Percentiles rank a stretch among this genome's conserved stretches.
Conservation (phyloP, 2,329 filamentous ascomycete genomes). For the Neofusicoccum laricinum region DNA sequence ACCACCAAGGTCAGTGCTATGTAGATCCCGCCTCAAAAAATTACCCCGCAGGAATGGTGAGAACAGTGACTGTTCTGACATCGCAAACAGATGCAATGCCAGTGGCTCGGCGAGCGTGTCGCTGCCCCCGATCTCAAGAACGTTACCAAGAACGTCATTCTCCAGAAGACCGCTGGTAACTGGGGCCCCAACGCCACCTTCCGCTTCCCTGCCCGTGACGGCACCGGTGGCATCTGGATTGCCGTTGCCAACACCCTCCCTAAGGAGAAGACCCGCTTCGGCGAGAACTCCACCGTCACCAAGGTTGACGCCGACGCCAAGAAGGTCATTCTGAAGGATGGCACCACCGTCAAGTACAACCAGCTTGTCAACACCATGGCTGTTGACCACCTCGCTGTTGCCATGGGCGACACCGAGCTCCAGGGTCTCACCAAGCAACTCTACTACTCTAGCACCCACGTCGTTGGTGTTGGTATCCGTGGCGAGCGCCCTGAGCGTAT, state of each 20-base stretch:
- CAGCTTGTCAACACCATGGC: conserved; percentile 96
- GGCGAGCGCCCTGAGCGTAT: conserved; percentile 91
- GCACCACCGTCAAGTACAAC: conserved; percentile 84
- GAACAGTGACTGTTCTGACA: background rate
- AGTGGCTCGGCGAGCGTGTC: conserved; percentile 98
- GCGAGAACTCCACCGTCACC: conserved; percentile 76
- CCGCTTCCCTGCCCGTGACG: conserved; percentile 92
- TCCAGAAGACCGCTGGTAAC: conserved; percentile 92
- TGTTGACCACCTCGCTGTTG: conserved; percentile 81
- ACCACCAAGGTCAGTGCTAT: conserved; percentile 77
- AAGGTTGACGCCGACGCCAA: conserved; percentile 86
- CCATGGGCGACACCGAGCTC: conserved; percentile 84
- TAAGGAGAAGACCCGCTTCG: conserved; percentile 86
- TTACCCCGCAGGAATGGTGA: too few species aligned
- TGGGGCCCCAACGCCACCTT: conserved; percentile 99
- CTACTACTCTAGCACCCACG: conserved; percentile 96
- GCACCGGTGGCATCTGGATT: conserved; percentile 98
- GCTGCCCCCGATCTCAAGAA: conserved; percentile 94
- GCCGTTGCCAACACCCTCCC: conserved; percentile 91
- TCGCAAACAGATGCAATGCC: conserved; percentile 82
- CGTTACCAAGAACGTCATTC: conserved; percentile 89
- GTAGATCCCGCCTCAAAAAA: background rate
- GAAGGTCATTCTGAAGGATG: conserved; percentile 76
- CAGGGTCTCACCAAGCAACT: conserved; percentile 81
- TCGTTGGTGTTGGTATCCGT: conserved; percentile 92